phyloP scores from a whole-genome alignment of 257 asterid species.

The Apocynum venetum region DNA sequence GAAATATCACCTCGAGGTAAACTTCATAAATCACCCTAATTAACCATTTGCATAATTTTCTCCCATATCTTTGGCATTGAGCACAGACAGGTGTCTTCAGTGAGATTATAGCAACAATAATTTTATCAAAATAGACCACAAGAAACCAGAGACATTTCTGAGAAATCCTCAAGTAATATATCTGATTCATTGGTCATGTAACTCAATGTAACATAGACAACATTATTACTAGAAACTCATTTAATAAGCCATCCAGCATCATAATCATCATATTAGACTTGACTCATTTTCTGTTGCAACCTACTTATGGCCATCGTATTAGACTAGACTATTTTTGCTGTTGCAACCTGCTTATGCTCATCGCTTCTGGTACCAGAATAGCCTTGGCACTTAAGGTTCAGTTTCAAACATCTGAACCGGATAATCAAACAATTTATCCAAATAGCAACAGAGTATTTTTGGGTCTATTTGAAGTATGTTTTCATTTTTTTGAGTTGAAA shows the following conservation, averaged over 20 bases:
- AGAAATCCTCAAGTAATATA: background rate
- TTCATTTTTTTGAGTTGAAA: too few relatives aligned
- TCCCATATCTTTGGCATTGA: background rate
- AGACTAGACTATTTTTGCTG: background rate
- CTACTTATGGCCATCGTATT: background rate
- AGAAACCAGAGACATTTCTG: background rate
- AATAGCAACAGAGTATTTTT: background rate
- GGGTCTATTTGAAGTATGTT: background rate
- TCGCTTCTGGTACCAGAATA: background rate
- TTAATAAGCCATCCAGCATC: background rate
- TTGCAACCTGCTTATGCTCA: background rate
- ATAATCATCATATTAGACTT: too few relatives aligned
- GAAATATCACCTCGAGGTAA: background rate
- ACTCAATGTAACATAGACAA: background rate
- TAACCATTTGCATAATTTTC: too few relatives aligned
- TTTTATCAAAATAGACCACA: background rate
- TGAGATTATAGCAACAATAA: background rate
- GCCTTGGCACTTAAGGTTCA: background rate
- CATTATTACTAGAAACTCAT: background rate
- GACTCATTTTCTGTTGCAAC: too few relatives aligned
- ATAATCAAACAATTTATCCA: slow-evolving; percentile 1
- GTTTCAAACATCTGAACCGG: background rate
- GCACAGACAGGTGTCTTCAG: too few relatives aligned
- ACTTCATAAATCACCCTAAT: background rate
- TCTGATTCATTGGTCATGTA: background rate